Evolutionary conservation across 345 rosid genomes (phyloP).

Genomic region (Melaleuca quinquenervia): DNA sequence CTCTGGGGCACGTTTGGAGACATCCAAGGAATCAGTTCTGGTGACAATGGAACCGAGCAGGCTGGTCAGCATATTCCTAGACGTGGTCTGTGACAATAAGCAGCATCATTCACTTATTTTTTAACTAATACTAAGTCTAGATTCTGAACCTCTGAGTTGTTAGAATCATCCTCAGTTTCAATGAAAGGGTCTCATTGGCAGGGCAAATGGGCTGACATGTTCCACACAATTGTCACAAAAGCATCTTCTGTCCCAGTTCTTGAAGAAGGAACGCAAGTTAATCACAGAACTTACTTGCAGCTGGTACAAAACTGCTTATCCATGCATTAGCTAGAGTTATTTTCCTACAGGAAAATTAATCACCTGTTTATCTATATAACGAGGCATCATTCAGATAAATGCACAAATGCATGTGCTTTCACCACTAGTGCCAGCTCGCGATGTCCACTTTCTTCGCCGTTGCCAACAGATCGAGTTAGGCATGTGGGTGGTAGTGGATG

Average conservation of each 20-base stretch:
- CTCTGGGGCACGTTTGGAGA: conserved; percentile 34
- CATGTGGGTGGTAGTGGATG: conserved; percentile 55
- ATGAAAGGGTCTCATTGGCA: conserved; percentile 4
- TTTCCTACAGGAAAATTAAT: not conserved
- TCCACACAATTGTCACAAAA: conserved; percentile 53
- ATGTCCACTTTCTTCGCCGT: conserved; percentile 45
- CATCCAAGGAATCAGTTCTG: conserved; percentile 38
- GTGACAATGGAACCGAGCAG: conserved; percentile 26
- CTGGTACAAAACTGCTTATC: conserved; percentile 27
- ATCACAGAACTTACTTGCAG: conserved; percentile 29
- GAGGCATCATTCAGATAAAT: conserved; percentile 30
- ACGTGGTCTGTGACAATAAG: conserved; percentile 27
- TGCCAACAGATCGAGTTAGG: conserved; percentile 44
- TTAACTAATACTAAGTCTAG: not conserved
- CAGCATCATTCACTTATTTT: not conserved
- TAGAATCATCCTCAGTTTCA: not conserved
- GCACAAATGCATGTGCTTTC: conserved; percentile 59
- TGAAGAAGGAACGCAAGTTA: conserved; percentile 16
- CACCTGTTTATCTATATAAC: not conserved
- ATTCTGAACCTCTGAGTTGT: not conserved
- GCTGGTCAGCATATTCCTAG: conserved; percentile 38
- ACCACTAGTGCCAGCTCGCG: conserved; percentile 60
- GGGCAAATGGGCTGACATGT: conserved; percentile 52
- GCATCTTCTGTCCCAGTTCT: conserved; percentile 32
- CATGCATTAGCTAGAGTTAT: not conserved